phyloP scores from a whole-genome alignment of 345 rosid genomes.

The Noccaea caerulescens region DNA sequence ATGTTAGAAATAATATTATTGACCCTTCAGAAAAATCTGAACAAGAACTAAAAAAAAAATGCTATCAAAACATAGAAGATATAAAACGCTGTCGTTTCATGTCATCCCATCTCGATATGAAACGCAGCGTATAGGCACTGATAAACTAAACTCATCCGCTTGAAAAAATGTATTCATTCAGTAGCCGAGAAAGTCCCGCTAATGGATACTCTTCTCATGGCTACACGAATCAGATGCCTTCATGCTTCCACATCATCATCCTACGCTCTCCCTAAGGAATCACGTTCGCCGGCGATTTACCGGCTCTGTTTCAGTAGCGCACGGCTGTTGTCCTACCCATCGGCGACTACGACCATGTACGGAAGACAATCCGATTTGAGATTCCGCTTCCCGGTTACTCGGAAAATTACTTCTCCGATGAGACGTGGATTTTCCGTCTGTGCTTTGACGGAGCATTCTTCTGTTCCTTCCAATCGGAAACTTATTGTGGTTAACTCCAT shows the following conservation, averaged over 20 bases:
- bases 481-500: slow-evolving; percentile 53
- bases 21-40: not conserved
- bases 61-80: not conserved
- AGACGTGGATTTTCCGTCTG: slow-evolving; percentile 40
- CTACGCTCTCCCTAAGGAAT: not conserved
- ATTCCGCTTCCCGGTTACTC: slow-evolving; percentile 13
- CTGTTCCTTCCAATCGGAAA: slow-evolving; percentile 29
- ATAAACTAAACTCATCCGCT: slow-evolving; percentile 10
- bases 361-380: slow-evolving; percentile 5
- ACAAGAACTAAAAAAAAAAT: not conserved
- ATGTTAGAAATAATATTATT: too few species aligned
- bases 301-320: not conserved
- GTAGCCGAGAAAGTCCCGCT: slow-evolving; percentile 28
- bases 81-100: not conserved
- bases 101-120: not conserved
- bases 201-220: slow-evolving; percentile 38
- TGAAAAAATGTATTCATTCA: not conserved
- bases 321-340: not conserved
- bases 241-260: slow-evolving; percentile 18
- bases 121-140: slow-evolving; percentile 22
- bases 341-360: not conserved
- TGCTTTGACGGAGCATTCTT: slow-evolving; percentile 37
- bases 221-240: slow-evolving; percentile 35
- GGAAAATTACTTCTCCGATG: slow-evolving; percentile 22
- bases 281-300: slow-evolving; percentile 28